Conservation (phyloP, 2,329 filamentous ascomycete species). For the Laburnicola sp. region DNA sequence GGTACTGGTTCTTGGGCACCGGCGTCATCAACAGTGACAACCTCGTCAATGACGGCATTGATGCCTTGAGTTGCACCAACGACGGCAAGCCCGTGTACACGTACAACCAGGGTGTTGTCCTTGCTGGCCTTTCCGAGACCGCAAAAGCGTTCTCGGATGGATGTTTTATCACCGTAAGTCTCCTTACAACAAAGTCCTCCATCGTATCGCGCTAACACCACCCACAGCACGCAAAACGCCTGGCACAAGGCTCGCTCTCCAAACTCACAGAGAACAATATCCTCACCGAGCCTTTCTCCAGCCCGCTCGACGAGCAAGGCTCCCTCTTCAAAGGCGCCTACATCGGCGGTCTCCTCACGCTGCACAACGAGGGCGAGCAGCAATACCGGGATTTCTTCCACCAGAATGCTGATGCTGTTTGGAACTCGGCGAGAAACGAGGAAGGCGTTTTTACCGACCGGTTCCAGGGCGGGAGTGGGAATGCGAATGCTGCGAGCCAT, state of each 20-base stretch:
- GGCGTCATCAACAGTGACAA: constrained; percentile 58
- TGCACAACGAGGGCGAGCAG: constrained; percentile 31
- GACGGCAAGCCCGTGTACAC: constrained; percentile 56
- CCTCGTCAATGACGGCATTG: constrained; percentile 60
- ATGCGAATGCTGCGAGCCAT: constrained; percentile 60
- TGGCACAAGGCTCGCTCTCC: constrained; percentile 33
- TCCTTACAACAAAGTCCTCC: neutral
- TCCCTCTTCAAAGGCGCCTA: constrained; percentile 46
- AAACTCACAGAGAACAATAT: constrained; percentile 36
- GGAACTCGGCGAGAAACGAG: constrained; percentile 32
- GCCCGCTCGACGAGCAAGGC: constrained; percentile 30
- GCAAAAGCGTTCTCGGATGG: constrained; percentile 48
- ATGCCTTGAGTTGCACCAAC: constrained; percentile 54
- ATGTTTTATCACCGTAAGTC: constrained; percentile 18
- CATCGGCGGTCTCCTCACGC: constrained; percentile 36
- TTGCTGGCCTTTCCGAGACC: constrained; percentile 60
- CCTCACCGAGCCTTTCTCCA: constrained; percentile 34
- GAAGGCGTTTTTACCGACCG: constrained; percentile 58
- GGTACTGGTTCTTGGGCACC: constrained; percentile 56
- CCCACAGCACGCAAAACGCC: constrained; percentile 28
- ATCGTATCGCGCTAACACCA: neutral
- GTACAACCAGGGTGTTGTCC: constrained; percentile 63
- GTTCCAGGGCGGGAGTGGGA: constrained; percentile 61
- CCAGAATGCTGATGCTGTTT: constrained; percentile 39
- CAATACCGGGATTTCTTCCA: constrained; percentile 34